Evolutionary conservation across 345 rosid genomes (phyloP), one percentile per base, ranked within the genome.

Genomic region (Capsella bursapastoris): DNA sequence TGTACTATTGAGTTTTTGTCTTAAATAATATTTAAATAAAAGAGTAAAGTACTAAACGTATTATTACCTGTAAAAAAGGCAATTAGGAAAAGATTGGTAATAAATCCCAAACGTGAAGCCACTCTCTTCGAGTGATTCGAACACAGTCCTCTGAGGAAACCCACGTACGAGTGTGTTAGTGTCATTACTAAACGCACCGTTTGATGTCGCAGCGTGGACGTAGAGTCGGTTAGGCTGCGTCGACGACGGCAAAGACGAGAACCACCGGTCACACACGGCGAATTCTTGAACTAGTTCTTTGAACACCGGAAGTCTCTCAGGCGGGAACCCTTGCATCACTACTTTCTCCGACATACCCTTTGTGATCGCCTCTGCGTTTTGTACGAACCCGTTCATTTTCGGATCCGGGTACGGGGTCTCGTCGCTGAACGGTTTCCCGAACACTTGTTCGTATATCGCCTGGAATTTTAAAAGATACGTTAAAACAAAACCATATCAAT

Each of bases 221-320:
- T 73, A 89, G 18, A 89, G 74, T 64, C 95, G 64, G 56, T 89
- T 89, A 22, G 92, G 86, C 81, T 89, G 95, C 25, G 95, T 89
- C 6, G 86, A 80, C 22, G 86, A 70, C 8, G 95, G 95, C 5
- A 86, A 35, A 28, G 95, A 89, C 74, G 95, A 81, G 66, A 89
- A 89, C 95, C 95, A 89, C 59, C 89, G 85, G 14, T 89, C 95
- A 22, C 95, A 89, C 1, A 89, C 89, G 15, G 86, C 96, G 66
- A 90, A 90, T 79, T 90, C 85, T 13, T 66, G 47, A 68, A 83
- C 89, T 74, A 90, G 63, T 64, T 84, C 83, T 72, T 84, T 85
- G 63, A 70, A 90, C 1, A 88, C 89, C 8, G 96, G 90, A 25
- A 90, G 70, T 12, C 71, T 74, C 15, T 90, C 96, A 6, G 92